A percentile compares a stretch with the other conserved stretches of the same genome.
These are phyloP conservation scores for Coemansia sp. DNA, from an alignment of 192 early-diverging fungal genomes.

Conservation along the genomic window DNA sequence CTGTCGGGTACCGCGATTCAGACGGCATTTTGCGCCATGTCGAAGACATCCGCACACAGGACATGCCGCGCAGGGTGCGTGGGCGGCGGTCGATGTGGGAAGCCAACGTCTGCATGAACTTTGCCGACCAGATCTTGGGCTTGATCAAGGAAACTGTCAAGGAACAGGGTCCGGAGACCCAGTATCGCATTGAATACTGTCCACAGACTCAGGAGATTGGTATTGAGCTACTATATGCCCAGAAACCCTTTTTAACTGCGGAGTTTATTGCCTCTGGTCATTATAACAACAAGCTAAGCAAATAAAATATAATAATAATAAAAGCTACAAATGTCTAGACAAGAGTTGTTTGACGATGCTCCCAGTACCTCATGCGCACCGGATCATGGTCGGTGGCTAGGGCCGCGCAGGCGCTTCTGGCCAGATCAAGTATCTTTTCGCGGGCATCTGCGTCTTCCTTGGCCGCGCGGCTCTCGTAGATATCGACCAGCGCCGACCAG, in stretches of 20 bases:
- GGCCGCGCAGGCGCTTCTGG: conserved; percentile 24
- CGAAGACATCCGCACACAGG: conserved; percentile 71
- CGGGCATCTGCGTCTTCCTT: conserved; percentile 6
- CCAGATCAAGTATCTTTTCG: conserved; percentile 14
- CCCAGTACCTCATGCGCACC: conserved; percentile 46
- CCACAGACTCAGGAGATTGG: conserved; percentile 18
- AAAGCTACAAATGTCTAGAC: background rate
- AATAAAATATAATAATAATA: background rate
- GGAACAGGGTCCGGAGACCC: conserved; percentile 30
- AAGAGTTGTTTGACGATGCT: conserved; percentile 28
- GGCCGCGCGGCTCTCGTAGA: conserved; percentile 39
- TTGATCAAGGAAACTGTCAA: conserved; percentile 22
- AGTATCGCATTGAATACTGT: conserved; percentile 42
- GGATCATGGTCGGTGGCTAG: conserved; percentile 38
- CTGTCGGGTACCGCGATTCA: conserved; percentile 85
- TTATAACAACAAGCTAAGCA: background rate
- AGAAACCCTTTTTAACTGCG: conserved; percentile 30
- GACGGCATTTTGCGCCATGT: conserved; percentile 58
- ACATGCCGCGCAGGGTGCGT: conserved; percentile 80
- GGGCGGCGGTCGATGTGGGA: conserved; percentile 74
- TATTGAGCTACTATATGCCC: conserved; percentile 11
- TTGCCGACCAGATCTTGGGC: conserved; percentile 68
- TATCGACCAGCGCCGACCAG: conserved; percentile 51
- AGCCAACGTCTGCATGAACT: conserved; percentile 82
- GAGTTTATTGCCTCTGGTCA: conserved; percentile 18